These are phyloP conservation scores for Glomus cerebriforme DNA, from an alignment of 192 early-diverging fungal species.

Conservation along the genomic window DNA sequence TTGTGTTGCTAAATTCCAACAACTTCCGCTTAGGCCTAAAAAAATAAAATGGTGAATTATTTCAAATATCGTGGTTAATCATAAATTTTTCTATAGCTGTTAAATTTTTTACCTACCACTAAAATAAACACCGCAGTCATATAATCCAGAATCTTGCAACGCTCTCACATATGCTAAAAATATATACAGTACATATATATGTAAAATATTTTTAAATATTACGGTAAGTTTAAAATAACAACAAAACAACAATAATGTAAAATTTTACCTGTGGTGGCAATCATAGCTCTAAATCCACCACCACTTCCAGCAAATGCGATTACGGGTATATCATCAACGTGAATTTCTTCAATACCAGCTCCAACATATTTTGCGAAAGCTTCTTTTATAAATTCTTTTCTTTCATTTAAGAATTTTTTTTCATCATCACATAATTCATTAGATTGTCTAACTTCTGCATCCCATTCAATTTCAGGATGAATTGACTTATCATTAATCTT, in stretches of 20 bases:
- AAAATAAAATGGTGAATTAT: conserved; percentile 25
- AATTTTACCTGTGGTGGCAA: conserved; percentile 54
- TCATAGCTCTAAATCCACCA: conserved; percentile 84
- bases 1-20: conserved; percentile 58
- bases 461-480: conserved; percentile 49
- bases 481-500: conserved; percentile 30
- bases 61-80: conserved; percentile 24
- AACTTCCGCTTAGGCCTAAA: conserved; percentile 58
- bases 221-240: not conserved
- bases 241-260: not conserved
- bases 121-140: conserved; percentile 72
- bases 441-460: conserved; percentile 47
- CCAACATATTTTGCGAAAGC: conserved; percentile 79
- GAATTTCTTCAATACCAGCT: conserved; percentile 61
- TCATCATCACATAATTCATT: conserved; percentile 51
- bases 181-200: not conserved
- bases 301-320: conserved; percentile 76
- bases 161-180: conserved; percentile 61
- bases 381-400: conserved; percentile 53
- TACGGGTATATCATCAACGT: conserved; percentile 68
- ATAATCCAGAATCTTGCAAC: conserved; percentile 64
- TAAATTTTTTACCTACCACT: conserved; percentile 61
- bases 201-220: not conserved
- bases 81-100: conserved; percentile 37
- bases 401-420: conserved; percentile 45